Evolutionary conservation across 2,329 filamentous ascomycete species (phyloP).

Genomic region (Calonectria montana): DNA sequence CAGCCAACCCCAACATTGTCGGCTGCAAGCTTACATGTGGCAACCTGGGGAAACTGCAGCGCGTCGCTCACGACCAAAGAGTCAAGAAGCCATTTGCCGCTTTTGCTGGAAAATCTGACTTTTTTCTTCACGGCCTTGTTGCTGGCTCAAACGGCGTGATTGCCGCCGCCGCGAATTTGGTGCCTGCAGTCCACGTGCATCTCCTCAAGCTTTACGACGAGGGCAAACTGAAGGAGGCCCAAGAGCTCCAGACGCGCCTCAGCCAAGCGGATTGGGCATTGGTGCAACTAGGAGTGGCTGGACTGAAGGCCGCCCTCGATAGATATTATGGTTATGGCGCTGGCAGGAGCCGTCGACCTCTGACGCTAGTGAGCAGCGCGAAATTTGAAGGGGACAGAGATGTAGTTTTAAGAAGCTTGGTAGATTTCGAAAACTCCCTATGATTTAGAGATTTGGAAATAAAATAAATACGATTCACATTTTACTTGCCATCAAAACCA

Average conservation of each 20-base stretch:
- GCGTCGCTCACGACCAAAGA: constrained; percentile 8
- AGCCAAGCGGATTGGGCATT: constrained; percentile 19
- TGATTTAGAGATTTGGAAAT: neutral
- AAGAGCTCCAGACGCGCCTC: constrained; percentile 7
- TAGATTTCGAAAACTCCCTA: constrained; percentile 25
- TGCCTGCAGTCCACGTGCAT: constrained; percentile 10
- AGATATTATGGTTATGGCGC: constrained; percentile 9
- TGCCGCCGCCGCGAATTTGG: constrained; percentile 12
- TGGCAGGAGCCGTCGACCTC: constrained; percentile 23
- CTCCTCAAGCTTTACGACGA: constrained; percentile 20
- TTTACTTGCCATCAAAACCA: neutral
- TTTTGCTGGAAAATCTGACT: constrained; percentile 23
- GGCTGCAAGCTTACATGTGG: constrained; percentile 17
- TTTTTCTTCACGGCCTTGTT: constrained; percentile 16
- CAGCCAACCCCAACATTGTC: constrained; percentile 23
- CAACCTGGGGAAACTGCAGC: constrained; percentile 23
- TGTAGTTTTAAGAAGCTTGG: constrained; percentile 11
- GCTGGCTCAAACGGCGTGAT: constrained; percentile 23
- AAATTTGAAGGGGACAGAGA: constrained; percentile 26
- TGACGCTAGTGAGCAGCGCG: constrained; percentile 19
- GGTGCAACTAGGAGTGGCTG: constrained; percentile 15
- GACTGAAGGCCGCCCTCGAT: constrained; percentile 12
- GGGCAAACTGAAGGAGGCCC: constrained; percentile 16
- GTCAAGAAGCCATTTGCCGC: constrained; percentile 1
- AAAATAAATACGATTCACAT: neutral